Evolutionary conservation across 176 grass and related monocot genomes (phyloP), one percentile per base, ranked within the genome.

Genomic region (Musa acuminata): DNA sequence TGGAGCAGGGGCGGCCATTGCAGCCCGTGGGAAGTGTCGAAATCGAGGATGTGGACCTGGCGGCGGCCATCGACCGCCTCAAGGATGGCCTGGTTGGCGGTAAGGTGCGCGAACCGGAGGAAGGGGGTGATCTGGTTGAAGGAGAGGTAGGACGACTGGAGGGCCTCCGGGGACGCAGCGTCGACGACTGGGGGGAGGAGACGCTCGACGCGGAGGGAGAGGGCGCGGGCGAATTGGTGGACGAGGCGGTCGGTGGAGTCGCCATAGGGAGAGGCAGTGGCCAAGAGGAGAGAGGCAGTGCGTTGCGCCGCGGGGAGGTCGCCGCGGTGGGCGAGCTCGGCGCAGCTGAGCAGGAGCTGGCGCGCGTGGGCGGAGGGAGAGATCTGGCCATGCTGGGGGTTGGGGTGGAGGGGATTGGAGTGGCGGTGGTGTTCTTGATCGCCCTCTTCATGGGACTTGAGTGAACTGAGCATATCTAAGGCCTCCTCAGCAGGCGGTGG

Each of bases 41-140:
- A 82, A 64, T 98, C 94, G 64, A 98, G 78, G 86, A 97, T 97
- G 87, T 97, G 94, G 68, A 97, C 52, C 63, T 85, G 82, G 70
- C 87, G 83, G 52, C 77, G 77, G 51, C 82, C 90, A 0, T 89
- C 85, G 51, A 89, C 77, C 9, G 87, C 83, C 67, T 97, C 94
- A 22, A 98, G 86, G 75, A 98, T 98, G 62, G 94, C 94, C 84
- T 98, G 94, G 75, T 98, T 98, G 35, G 94, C 94, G 21, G 94
- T 98, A 62, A 98, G 86, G 84, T 98, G 94, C 3, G 87, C 90
- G 82, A 91, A 97, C 52, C 94, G 90, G 14, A 97, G 86, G 83
- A 97, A 97, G 2, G 94, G 94, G n/a, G 94, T 85, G 82, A 97
- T 91, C 88, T 97, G 87, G 90, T 97, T 97, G 87, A 97, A 93